phyloP scores from a whole-genome alignment of 2,329 filamentous ascomycete genomes.

The Escovopsis sp. region DNA sequence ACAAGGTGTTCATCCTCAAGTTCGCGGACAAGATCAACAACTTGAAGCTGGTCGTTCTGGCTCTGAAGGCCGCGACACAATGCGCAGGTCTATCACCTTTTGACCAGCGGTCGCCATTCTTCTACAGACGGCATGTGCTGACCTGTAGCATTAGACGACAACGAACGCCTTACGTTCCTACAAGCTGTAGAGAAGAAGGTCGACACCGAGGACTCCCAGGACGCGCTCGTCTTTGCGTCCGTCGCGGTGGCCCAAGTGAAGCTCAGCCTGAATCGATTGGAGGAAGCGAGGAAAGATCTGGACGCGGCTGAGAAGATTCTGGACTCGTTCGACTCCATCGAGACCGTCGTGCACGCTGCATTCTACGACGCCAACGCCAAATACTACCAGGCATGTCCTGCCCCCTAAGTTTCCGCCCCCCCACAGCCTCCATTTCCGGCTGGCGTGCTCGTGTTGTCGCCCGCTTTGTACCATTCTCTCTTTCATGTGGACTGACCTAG shows the following conservation, averaged over 20 bases:
- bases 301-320: constrained; percentile 77
- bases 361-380: constrained; percentile 93
- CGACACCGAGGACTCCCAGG: constrained; percentile 81
- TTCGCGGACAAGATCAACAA: constrained; percentile 99
- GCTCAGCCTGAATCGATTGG: constrained; percentile 61
- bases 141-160: constrained; percentile 48
- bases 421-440: too few species aligned
- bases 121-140: constrained; percentile 4
- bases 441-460: too few species aligned
- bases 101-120: too few species aligned
- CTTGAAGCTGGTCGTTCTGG: constrained; percentile 85
- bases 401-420: background rate
- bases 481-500: background rate
- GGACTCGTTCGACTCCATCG: constrained; percentile 85
- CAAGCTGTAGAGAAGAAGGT: constrained; percentile 73
- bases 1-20: constrained; percentile 86
- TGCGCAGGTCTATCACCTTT: constrained; percentile 53
- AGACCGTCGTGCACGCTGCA: constrained; percentile 85
- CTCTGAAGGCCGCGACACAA: constrained; percentile 72
- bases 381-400: constrained; percentile 59
- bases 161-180: constrained; percentile 75
- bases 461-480: background rate
- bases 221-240: constrained; percentile 87
- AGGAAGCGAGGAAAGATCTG: constrained; percentile 73
- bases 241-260: constrained; percentile 82